These are phyloP conservation scores for Mucor plumbeus DNA, from an alignment of 371 early-diverging fungal species.

Conservation along the genomic window DNA sequence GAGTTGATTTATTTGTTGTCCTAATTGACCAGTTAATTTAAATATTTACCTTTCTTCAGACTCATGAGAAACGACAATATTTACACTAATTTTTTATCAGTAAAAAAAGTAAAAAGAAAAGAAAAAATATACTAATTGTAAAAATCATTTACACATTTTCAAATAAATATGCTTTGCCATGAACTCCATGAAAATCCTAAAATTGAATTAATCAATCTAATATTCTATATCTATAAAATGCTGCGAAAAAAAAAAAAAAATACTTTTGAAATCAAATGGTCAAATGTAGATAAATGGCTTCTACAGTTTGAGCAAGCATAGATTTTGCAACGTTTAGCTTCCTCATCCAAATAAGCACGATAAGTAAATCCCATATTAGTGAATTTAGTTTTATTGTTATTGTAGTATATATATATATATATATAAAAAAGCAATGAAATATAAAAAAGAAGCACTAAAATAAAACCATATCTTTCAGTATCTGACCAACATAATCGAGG, in stretches of 20 bases:
- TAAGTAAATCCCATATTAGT: slow-evolving; percentile 63
- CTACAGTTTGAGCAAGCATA: slow-evolving; percentile 73
- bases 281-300: slow-evolving; percentile 73
- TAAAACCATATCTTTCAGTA: slow-evolving; percentile 4
- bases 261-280: slow-evolving; percentile 72
- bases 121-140: not conserved
- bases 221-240: not conserved
- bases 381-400: not conserved
- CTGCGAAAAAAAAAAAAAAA: too few species aligned
- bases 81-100: slow-evolving; percentile 11
- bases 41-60: slow-evolving; percentile 12
- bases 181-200: slow-evolving; percentile 67
- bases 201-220: not conserved
- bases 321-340: slow-evolving; percentile 26
- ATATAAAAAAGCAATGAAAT: not conserved
- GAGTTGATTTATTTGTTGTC: slow-evolving; percentile 4
- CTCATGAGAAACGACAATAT: slow-evolving; percentile 4
- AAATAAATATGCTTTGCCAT: slow-evolving; percentile 71
- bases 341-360: slow-evolving; percentile 59
- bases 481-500: slow-evolving; percentile 5
- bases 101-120: not conserved
- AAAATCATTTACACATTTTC: slow-evolving; percentile 54
- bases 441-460: slow-evolving; percentile 10
- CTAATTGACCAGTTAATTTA: slow-evolving; percentile 48
- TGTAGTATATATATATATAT: not conserved